Evolutionary conservation across 306 rosid genomes (phyloP), one percentile per base, ranked within the genome.

Genomic region (Cyamopsis tetragonoloba): DNA sequence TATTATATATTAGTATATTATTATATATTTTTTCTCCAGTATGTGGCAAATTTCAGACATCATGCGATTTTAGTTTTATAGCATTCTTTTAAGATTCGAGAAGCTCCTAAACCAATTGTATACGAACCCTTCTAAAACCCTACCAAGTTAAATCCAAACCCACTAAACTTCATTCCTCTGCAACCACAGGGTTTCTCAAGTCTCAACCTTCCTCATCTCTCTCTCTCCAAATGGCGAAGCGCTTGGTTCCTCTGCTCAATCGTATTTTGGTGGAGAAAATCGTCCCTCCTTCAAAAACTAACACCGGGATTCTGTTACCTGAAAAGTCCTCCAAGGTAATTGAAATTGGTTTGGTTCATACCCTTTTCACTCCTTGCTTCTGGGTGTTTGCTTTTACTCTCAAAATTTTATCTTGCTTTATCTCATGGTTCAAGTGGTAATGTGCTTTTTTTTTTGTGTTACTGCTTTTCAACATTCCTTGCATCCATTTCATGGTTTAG

Each of bases 251-350:
- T 2, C 68, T 80, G 63, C 63, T 85, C 58, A 81, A 82, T 71
- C 83, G 90, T 30, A 80, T 85, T 68, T 67, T 85, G 39, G 75
- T 85, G 17, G 84, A 85, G 79, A 85, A 80, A 71, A 80, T 85
- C 47, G 50, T 80, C 12, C 85, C 86, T 30, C 91, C 87, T 3
- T 66, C 84, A 46, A 86, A 82, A 66, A 86, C 91, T 54, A 76
- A 39, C 24, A 37, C 83, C 13, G 83, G 86, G 7, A 82, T 82
- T 62, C 51, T 82, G 26, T 71, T 82, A 1, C 83, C 83, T 6
- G 83, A 82, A 60, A 75, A 78, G 50, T 72, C 83, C 57, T 13
- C 50, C 39, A 78, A 78, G 86, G 86, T 82, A 14, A n/a, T 6
- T 27, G 31, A 11, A 9, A 34, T 66, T 68, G 15, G 14, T 37